Base-by-base conservation (phyloP, 2,329 filamentous ascomycete species). In the Exophiala viscosa region DNA sequence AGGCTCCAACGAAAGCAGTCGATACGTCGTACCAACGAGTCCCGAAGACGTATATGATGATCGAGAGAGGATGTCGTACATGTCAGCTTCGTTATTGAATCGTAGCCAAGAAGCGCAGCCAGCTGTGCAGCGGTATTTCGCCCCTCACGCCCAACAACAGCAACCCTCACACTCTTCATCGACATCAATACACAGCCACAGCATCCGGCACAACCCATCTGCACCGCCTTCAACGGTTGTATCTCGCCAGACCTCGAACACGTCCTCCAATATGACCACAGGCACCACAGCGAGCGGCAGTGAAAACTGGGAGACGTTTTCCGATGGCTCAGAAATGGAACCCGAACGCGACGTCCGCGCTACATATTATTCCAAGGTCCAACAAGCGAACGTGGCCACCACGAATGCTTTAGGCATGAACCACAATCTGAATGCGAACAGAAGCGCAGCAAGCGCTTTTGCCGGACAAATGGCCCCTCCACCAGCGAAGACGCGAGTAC, bases 281-380 rank as follows among this genome's bases (percentile, higher is more conserved):
- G 72, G 75, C 17, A 74, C 73, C n/a, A 89, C 87, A 1, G 79
- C 78, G 17, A 90, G 88, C 4, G 89, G 88, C 1, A 95, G 89
- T 3, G 92, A 97, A 71, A 97, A 97, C 69, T 97, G 92, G 92
- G 92, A 97, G 71, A 96, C 91, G 8, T 97, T 93, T 64, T 91
- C 93, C 62, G 89, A 95, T 67, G 83, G 80, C 60, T 90, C 86
- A 56, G 86, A 90, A 64, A 82, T 85, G 0, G 87, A 90, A 63
- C 77, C 79, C 0, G 88, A 92, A 66, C 75, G 76, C 18, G 90
- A 96, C 66, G 81, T 81, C 0, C 85, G 84, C 3, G 88, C 93
- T 55, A 79, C 83, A 8, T 95, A 95, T 69, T 89, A 89, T 65
- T 86, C 88, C 18, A 58, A 55, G 48, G 17, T 45, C 3, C 44